Conservation (phyloP, 192 early-diverging fungal genomes). For the Coemansia sp. region DNA sequence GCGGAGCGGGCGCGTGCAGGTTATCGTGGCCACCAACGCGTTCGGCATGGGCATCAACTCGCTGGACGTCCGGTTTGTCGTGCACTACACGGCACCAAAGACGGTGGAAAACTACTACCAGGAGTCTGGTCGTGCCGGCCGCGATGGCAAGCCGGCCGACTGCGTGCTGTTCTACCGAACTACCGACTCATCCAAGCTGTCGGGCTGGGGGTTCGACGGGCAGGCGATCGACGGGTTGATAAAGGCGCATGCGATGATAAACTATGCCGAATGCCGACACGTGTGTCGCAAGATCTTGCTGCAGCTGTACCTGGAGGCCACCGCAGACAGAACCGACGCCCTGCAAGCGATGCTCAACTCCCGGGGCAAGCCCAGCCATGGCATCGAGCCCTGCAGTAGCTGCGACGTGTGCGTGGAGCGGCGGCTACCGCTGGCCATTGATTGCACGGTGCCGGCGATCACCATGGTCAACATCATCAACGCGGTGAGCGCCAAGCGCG, state of each 20-base stretch:
- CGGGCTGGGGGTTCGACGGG: slow-evolving; percentile 57
- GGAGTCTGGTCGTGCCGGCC: slow-evolving; percentile 68
- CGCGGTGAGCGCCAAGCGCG: slow-evolving; percentile 21
- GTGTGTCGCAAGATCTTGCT: slow-evolving; percentile 61
- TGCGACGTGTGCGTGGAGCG: slow-evolving; percentile 19
- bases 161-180: slow-evolving; percentile 66
- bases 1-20: slow-evolving; percentile 27
- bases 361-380: not conserved
- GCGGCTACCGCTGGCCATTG: slow-evolving; percentile 31
- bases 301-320: slow-evolving; percentile 53
- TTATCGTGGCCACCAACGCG: slow-evolving; percentile 52
- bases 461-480: slow-evolving; percentile 20
- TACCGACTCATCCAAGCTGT: slow-evolving; percentile 60
- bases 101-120: slow-evolving; percentile 65
- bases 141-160: slow-evolving; percentile 64
- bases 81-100: slow-evolving; percentile 50
- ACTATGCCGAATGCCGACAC: slow-evolving; percentile 60
- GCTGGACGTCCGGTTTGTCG: slow-evolving; percentile 52
- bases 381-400: slow-evolving; percentile 48
- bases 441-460: slow-evolving; percentile 43
- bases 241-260: slow-evolving; percentile 60
- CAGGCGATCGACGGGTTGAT: slow-evolving; percentile 52
- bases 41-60: slow-evolving; percentile 57
- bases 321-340: slow-evolving; percentile 20
- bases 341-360: slow-evolving; percentile 12